Conservation (phyloP, 352 stramenopile genomes). For the Lagenidium giganteum region DNA sequence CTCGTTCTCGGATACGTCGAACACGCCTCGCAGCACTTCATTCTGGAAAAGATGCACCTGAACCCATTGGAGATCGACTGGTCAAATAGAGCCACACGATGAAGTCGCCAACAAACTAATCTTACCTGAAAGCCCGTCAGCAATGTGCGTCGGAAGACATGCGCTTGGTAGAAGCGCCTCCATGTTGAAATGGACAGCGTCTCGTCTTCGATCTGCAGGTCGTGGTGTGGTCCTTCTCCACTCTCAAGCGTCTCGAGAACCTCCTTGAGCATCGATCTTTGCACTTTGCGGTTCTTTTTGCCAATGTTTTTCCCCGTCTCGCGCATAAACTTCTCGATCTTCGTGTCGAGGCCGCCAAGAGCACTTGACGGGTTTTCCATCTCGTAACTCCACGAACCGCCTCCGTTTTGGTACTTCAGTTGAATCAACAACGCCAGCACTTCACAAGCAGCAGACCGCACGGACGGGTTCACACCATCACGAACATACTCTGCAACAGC, state of each 20-base stretch:
- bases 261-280: conserved; percentile 64
- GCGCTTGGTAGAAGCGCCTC: conserved; percentile 58
- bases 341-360: conserved; percentile 40
- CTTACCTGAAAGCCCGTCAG: conserved; percentile 51
- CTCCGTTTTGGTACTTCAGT: conserved; percentile 41
- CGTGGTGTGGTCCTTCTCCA: conserved; percentile 46
- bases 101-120: background rate
- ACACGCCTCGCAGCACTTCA: conserved; percentile 48
- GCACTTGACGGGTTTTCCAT: conserved; percentile 31
- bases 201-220: conserved; percentile 48
- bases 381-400: conserved; percentile 37
- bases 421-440: conserved; percentile 57
- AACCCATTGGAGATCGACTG: no score
- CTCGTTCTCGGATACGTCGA: conserved; percentile 46
- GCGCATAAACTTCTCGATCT: conserved; percentile 55
- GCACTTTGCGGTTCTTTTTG: conserved; percentile 65
- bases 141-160: conserved; percentile 48
- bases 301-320: conserved; percentile 63
- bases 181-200: conserved; percentile 48
- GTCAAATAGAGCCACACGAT: background rate
- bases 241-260: conserved; percentile 56
- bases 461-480: conserved; percentile 30
- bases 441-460: conserved; percentile 45
- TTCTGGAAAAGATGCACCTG: conserved; percentile 51
- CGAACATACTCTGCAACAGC: conserved; percentile 48